Conservation (phyloP, 495 filamentous ascomycete species). For the Monascus purpureus region DNA sequence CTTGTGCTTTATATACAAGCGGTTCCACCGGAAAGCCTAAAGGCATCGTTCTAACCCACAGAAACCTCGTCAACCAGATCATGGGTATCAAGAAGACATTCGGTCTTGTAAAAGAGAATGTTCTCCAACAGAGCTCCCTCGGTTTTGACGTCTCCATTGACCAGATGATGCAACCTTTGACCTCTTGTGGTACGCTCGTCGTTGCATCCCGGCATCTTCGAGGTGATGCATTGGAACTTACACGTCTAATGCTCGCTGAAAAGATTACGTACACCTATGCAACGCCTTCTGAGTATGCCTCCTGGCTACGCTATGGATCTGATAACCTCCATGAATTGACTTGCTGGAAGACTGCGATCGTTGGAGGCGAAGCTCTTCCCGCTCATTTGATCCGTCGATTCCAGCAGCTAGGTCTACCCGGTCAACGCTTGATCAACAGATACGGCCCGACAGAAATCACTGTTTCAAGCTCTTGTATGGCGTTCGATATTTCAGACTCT, state of each 20-base stretch:
- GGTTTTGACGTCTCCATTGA: conserved; percentile 11
- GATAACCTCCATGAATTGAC: conserved; percentile 1
- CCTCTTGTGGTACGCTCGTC: conserved; percentile 13
- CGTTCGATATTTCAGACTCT: too few species aligned
- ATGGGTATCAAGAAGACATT: conserved; percentile 6
- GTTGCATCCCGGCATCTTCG: conserved; percentile 4
- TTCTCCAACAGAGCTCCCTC: conserved; percentile 18
- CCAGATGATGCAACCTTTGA: conserved; percentile 11
- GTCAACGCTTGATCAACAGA: conserved; percentile 9
- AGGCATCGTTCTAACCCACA: conserved; percentile 12
- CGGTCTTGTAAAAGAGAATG: conserved; percentile 2
- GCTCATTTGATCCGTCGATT: conserved; percentile 3
- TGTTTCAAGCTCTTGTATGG: conserved; percentile 6
- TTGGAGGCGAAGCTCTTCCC: conserved; percentile 3
- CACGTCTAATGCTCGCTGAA: conserved; percentile 12
- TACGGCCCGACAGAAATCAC: conserved; percentile 15
- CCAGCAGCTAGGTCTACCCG: conserved; percentile 2
- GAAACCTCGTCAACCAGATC: conserved; percentile 11
- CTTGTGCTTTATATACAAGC: too few species aligned
- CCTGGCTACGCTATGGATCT: conserved; percentile 12
- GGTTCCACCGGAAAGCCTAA: conserved; percentile 14
- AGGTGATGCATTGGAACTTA: conserved; percentile 9
- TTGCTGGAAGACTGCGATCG: conserved; percentile 3
- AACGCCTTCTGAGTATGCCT: conserved; percentile 17
- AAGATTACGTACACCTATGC: conserved; percentile 14